Evolutionary conservation across 768 basidiomycete genomes (phyloP), one percentile per base, ranked within the genome.

Genomic region (Flagelloscypha sp.): DNA sequence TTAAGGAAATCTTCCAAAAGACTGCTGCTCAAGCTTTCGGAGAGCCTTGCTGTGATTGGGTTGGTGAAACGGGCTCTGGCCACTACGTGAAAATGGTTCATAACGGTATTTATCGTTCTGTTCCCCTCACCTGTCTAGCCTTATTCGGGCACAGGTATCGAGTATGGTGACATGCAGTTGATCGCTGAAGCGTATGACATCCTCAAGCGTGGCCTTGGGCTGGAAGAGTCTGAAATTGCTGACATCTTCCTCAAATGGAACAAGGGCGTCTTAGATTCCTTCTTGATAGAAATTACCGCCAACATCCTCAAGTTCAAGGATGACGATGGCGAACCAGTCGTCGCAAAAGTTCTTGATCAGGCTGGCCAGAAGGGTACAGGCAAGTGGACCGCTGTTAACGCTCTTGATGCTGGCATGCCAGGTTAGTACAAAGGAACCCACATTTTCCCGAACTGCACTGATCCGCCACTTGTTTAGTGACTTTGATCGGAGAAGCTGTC

Each of bases 1-100:
- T 99, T 67, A 93, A 97, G 72, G 76, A 88, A 44, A 98, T 99
- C 54, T 99, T 99, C 83, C 95, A 99, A 67, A 87, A 87, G 61
- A 84, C 94, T 33, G 79, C 95, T 45, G 95, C 95, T 40, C 90
- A 98, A 58, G 87, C 84, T 43, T 71, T 88, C 36, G 90, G 90
- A 44, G 87, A 88, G 49, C 95, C 95, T 21, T 99, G 95, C 72
- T 97, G 94, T 58, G 95, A 99, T 67, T 99, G 95, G 95, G 94
- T 99, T 50, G 95, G 95, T 30, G 86, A 93, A 63, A 83, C 80
- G 43, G 95, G 92, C 41, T 70, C 87, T 31, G 93, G 90, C 20
- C 94, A 98, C 71, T 99, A 98, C 62, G 94, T 99, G 63, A 99
- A 99, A 73, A 98, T 99, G 94, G 94, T 99, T 43, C 94, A 99